A percentile compares a stretch with the other conserved stretches of the same genome.
Evolutionary conservation across 225 moss, liverwort and hornwort genomes (phyloP).

Genomic region (Thuidium tamariscinum): DNA sequence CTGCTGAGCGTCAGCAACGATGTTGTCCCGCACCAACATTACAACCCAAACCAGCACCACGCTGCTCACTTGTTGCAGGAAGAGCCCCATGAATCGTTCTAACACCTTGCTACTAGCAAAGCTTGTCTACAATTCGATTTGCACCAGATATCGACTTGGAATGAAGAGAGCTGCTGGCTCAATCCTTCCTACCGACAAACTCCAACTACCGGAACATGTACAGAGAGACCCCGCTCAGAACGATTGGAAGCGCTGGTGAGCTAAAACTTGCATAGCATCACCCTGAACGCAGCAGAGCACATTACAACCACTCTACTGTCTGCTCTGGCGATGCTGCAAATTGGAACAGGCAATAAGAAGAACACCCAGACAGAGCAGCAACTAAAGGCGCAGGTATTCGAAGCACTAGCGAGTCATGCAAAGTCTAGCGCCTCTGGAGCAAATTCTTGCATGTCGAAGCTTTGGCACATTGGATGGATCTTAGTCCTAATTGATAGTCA

Average conservation of each 20-base stretch:
- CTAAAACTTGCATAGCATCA: neutral
- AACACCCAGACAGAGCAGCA: neutral
- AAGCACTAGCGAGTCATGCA: neutral
- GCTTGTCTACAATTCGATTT: neutral
- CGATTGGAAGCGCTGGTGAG: too few species aligned
- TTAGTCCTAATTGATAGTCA: neutral
- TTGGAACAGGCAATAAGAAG: neutral
- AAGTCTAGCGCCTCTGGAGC: neutral
- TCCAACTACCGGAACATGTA: neutral
- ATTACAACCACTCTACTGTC: neutral
- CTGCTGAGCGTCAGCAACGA: too few species aligned
- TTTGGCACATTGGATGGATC: neutral
- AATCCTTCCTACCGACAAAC: neutral
- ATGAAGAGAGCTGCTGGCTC: neutral
- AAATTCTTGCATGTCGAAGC: neutral
- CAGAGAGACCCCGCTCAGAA: neutral
- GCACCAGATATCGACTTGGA: too few species aligned
- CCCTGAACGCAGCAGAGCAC: neutral
- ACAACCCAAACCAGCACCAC: neutral
- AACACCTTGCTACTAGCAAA: neutral
- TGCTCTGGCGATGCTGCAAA: neutral
- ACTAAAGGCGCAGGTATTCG: neutral
- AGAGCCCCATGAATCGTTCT: neutral
- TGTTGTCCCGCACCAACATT: neutral
- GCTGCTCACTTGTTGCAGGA: neutral